phyloP scores from a whole-genome alignment of 2,329 filamentous ascomycete species.

The Macrophomina phaseolina region DNA sequence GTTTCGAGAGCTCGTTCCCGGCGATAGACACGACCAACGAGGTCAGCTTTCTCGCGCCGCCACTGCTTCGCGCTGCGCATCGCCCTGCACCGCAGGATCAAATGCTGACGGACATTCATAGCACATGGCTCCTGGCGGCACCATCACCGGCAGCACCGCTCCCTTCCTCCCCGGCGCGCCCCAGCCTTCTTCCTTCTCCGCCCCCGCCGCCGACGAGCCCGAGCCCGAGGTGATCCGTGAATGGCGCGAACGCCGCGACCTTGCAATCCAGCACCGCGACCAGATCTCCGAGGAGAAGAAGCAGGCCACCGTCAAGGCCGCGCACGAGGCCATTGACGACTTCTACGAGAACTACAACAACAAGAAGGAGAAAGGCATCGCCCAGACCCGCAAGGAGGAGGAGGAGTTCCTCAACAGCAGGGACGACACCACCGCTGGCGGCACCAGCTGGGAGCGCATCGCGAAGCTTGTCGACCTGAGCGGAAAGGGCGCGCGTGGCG shows the following conservation, averaged over 20 bases:
- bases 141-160: slow-evolving; percentile 74
- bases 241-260: slow-evolving; percentile 91
- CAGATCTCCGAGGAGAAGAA: slow-evolving; percentile 84
- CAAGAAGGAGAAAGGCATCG: slow-evolving; percentile 92
- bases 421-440: slow-evolving; percentile 91
- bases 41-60: slow-evolving; percentile 50
- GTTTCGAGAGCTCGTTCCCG: slow-evolving; percentile 90
- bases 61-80: background rate
- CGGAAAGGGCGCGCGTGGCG: slow-evolving; percentile 87
- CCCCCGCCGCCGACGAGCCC: slow-evolving; percentile 71
- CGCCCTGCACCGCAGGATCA: background rate
- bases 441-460: slow-evolving; percentile 98
- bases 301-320: slow-evolving; percentile 83
- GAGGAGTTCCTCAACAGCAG: slow-evolving; percentile 88
- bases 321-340: slow-evolving; percentile 93
- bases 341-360: slow-evolving; percentile 99
- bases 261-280: slow-evolving; percentile 80
- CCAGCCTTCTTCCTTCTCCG: slow-evolving; percentile 43
- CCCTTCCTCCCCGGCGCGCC: slow-evolving; percentile 59
- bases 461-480: slow-evolving; percentile 97
- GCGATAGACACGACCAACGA: slow-evolving; percentile 77
- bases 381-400: slow-evolving; percentile 87
- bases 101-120: slow-evolving; percentile 40
- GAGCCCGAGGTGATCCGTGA: slow-evolving; percentile 86
- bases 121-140: slow-evolving; percentile 76